Base-by-base conservation (phyloP, 306 rosid species). In the Fagus sylvatica region DNA sequence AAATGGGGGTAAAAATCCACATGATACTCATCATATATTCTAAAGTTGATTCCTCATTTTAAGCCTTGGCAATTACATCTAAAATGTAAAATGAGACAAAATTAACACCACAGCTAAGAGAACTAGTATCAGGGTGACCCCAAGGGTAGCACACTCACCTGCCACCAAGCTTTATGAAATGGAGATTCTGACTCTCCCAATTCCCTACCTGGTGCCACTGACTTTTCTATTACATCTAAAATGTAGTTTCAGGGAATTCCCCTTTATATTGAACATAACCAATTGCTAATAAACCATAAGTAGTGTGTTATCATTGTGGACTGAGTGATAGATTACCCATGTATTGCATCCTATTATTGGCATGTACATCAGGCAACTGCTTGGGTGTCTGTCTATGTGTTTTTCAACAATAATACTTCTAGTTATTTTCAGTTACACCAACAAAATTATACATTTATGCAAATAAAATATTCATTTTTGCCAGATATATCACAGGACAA, bases 31-130 rank as follows among this genome's bases (percentile, higher is more conserved):
- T 64, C 28, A 55, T 43, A 59, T 32, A 15, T 36, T 69, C 37
- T 71, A 56, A 70, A 53, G 39, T 65, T 75, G 78, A 41, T 62
- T 53, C 1, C 37, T 55, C 37, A 46, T 66, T 69, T 19, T 65
- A 22, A 81, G 51, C 51, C 51, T 46, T 46, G 15, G 8, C 51
- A 8, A 46, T 46, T 46, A 46, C 11, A 69, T 40, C 33, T 51
- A 36, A 77, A 57, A 30, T 17, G 22, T 15, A 64, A 33, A 33
- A 12, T 60, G 41, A 12, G 40, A 33, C 51, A 64, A 64, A 36
- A 5, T 34, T 64, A 6, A 36, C 43, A 5, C n/a, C n/a, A n/a
- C n/a, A n/a, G n/a, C n/a, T n/a, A n/a, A n/a, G n/a, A n/a, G n/a
- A n/a, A n/a, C n/a, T n/a, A n/a, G n/a, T n/a, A n/a, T n/a, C n/a